phyloP scores from a whole-genome alignment of 2,329 filamentous ascomycete genomes.

The Neofusicoccum ribis region DNA sequence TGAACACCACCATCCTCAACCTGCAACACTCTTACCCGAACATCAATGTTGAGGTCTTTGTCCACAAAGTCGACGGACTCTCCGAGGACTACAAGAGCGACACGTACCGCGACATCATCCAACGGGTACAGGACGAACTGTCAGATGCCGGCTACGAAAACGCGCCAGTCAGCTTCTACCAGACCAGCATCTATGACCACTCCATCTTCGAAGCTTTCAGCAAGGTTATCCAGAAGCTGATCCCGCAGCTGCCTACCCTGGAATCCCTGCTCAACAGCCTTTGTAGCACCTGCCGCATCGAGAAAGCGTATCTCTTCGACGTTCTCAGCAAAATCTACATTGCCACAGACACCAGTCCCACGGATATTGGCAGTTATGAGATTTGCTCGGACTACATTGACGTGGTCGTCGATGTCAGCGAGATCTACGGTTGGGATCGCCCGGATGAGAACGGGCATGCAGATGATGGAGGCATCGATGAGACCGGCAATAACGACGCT shows the following conservation, averaged over 20 bases:
- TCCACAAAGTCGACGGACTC: conserved; percentile 98
- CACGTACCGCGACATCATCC: conserved; percentile 93
- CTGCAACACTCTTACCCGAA: conserved; percentile 86
- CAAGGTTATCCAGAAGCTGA: conserved; percentile 97
- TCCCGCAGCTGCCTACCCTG: conserved; percentile 87
- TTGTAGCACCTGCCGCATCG: conserved; percentile 89
- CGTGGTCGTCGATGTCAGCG: conserved; percentile 94
- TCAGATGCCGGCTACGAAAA: conserved; percentile 92
- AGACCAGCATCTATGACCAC: conserved; percentile 98
- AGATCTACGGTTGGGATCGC: conserved; percentile 81
- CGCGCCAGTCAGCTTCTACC: conserved; percentile 88
- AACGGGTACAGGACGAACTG: conserved; percentile 93
- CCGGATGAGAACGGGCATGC: conserved; percentile 32
- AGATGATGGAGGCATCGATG: conserved; percentile 27
- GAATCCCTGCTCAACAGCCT: conserved; percentile 93
- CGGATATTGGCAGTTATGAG: conserved; percentile 94
- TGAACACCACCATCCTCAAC: conserved; percentile 86
- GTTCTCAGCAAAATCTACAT: conserved; percentile 99
- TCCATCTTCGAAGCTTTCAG: conserved; percentile 98
- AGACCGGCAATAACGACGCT: conserved; percentile 53
- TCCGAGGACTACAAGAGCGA: conserved; percentile 96
- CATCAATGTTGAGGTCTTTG: conserved; percentile 97
- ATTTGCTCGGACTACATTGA: conserved; percentile 99
- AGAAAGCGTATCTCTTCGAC: conserved; percentile 98
- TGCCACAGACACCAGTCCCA: conserved; percentile 88